Percentiles rank a stretch among this genome's conserved stretches.
Evolutionary conservation across 768 basidiomycete genomes (phyloP).

Genomic region (Boletus sensibilis): DNA sequence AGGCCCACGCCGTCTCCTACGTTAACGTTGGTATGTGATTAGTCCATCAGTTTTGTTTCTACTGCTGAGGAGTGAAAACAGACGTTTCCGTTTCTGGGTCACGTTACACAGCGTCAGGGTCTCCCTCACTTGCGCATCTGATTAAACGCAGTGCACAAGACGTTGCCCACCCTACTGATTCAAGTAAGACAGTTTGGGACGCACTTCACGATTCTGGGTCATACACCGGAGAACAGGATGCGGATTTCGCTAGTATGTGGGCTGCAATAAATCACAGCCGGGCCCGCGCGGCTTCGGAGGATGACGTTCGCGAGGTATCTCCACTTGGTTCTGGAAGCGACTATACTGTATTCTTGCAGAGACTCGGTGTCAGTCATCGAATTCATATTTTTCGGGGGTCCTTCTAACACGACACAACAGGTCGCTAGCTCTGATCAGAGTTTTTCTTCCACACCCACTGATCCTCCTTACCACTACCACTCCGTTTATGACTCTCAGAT

Average conservation of each 20-base stretch:
- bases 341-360: constrained; percentile 88
- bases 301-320: constrained; percentile 42
- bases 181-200: constrained; percentile 56
- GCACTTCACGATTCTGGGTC: constrained; percentile 55
- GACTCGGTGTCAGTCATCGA: constrained; percentile 51
- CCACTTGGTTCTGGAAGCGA: constrained; percentile 84
- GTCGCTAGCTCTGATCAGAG: constrained; percentile 35
- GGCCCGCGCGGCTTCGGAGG: constrained; percentile 17
- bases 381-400: neutral
- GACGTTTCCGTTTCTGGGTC: constrained; percentile 57
- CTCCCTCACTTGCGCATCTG: constrained; percentile 66
- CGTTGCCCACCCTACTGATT: constrained; percentile 55
- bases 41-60: neutral
- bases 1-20: constrained; percentile 78
- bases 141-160: constrained; percentile 52
- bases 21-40: constrained; percentile 63
- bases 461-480: constrained; percentile 71
- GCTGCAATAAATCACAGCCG: constrained; percentile 33
- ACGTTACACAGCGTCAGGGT: constrained; percentile 48
- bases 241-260: constrained; percentile 43
- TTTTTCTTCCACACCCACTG: constrained; percentile 37
- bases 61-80: constrained; percentile 18
- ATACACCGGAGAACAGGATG: constrained; percentile 42
- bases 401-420: constrained; percentile 14
- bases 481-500: constrained; percentile 68